These are phyloP conservation scores for Gastrolobium bilobum DNA, from an alignment of 306 rosid genomes.

Conservation along the genomic window DNA sequence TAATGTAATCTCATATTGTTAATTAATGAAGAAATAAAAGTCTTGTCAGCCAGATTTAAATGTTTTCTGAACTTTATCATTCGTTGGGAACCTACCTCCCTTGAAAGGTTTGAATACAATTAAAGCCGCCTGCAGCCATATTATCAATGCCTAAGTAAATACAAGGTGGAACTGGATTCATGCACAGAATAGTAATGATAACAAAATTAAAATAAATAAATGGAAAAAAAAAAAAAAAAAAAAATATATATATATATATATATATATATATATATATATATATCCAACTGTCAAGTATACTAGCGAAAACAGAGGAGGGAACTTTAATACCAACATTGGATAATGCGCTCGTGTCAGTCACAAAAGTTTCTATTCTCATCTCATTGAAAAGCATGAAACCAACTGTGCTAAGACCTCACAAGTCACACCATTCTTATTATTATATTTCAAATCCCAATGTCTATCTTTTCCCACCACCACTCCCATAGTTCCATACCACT, in stretches of 20 bases:
- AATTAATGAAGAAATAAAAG: constrained; percentile 1
- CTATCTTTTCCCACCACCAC: constrained; percentile 52
- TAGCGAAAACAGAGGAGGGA: constrained; percentile 38
- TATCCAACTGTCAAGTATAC: constrained; percentile 39
- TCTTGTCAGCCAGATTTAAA: constrained; percentile 13
- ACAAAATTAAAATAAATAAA: constrained; percentile 5
- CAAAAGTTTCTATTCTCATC: constrained; percentile 58
- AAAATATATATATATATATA: neutral
- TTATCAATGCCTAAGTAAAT: constrained; percentile 49
- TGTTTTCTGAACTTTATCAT: constrained; percentile 40
- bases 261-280: neutral
- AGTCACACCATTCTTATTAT: constrained; percentile 45
- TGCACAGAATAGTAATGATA: constrained; percentile 32
- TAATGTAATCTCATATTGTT: neutral
- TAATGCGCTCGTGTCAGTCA: constrained; percentile 53
- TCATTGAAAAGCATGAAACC: constrained; percentile 46
- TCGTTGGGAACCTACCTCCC: constrained; percentile 26
- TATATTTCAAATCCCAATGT: constrained; percentile 69
- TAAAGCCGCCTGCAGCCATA: constrained; percentile 44
- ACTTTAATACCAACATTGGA: constrained; percentile 58
- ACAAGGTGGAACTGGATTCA: constrained; percentile 32
- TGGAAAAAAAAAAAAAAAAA: neutral
- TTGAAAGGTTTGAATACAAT: constrained; percentile 28
- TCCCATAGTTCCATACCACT: neutral
- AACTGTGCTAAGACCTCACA: constrained; percentile 44